Percentiles rank a stretch among this genome's conserved stretches.
Evolutionary conservation across 2,329 filamentous ascomycete species (phyloP).

Genomic region (Cercospora janseana): DNA sequence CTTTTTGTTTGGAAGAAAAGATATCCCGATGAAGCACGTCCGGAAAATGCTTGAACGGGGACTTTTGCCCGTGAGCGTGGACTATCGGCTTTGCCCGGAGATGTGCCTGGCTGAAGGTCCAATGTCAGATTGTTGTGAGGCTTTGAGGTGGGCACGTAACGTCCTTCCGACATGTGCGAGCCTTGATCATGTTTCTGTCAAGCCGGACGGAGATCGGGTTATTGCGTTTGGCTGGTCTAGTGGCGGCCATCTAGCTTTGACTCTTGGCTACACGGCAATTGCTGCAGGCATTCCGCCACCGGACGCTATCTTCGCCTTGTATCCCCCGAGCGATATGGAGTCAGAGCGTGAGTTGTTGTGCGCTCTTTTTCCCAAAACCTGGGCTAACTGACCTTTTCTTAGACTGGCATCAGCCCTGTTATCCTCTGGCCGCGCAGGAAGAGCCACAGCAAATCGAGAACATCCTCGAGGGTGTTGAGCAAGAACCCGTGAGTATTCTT

Average conservation of each 20-base stretch:
- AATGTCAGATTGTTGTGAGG: constrained; percentile 13
- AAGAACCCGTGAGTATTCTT: too few species aligned
- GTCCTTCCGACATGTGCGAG: neutral
- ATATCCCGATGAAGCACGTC: constrained; percentile 12
- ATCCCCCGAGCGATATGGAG: constrained; percentile 11
- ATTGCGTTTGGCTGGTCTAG: constrained; percentile 12
- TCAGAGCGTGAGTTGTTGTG: neutral
- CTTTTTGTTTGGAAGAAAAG: constrained; percentile 8
- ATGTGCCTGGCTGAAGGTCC: constrained; percentile 11
- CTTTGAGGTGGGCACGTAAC: constrained; percentile 9
- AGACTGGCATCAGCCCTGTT: constrained; percentile 1
- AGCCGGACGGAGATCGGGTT: neutral
- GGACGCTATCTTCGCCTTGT: constrained; percentile 11
- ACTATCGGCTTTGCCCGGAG: constrained; percentile 18
- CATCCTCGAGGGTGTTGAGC: constrained; percentile 7
- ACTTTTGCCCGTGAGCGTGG: constrained; percentile 15
- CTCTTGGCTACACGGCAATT: constrained; percentile 2
- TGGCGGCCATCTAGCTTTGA: constrained; percentile 15
- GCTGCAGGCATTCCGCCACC: constrained; percentile 6
- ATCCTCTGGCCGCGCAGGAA: constrained; percentile 3
- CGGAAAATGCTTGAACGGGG: constrained; percentile 7
- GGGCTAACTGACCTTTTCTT: too few species aligned
- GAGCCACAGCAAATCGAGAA: neutral
- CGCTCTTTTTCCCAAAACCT: too few species aligned
- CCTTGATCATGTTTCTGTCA: neutral